Percentiles rank a stretch among this genome's conserved stretches.
Evolutionary conservation across 2,329 filamentous ascomycete species (phyloP).

Genomic region (Colletotrichum musae): DNA sequence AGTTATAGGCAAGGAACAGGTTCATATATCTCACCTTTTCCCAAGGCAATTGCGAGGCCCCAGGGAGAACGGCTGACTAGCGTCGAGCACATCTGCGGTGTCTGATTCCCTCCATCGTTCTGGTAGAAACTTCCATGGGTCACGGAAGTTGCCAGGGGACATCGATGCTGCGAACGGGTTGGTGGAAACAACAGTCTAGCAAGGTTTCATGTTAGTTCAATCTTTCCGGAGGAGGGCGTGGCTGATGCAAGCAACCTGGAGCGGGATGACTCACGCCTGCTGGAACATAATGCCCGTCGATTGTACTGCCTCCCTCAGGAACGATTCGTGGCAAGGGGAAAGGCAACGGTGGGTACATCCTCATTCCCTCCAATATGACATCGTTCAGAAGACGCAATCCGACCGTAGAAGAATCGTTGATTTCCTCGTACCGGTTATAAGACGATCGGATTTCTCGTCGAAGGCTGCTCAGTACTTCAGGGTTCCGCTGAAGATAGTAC

Average conservation of each 20-base stretch:
- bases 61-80: constrained; percentile 19
- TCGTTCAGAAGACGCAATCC: constrained; percentile 37
- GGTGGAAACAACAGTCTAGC: constrained; percentile 7
- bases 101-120: background rate
- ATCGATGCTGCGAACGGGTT: constrained; percentile 12
- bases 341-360: constrained; percentile 37
- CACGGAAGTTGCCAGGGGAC: background rate
- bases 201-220: background rate
- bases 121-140: constrained; percentile 4
- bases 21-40: background rate
- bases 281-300: background rate
- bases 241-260: background rate
- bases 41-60: constrained; percentile 4
- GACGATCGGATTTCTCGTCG: constrained; percentile 44
- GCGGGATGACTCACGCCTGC: background rate
- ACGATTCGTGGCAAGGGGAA: constrained; percentile 36
- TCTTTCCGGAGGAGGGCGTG: too few species aligned
- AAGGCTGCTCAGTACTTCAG: constrained; percentile 28
- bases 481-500: constrained; percentile 41
- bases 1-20: background rate
- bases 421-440: constrained; percentile 43
- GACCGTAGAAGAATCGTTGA: constrained; percentile 29
- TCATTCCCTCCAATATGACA: constrained; percentile 37
- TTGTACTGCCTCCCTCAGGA: constrained; percentile 25
- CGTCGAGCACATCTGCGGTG: background rate